Percentiles rank a stretch among this genome's conserved stretches.
These are phyloP conservation scores for Colletotrichum aenigma DNA, from an alignment of 2,329 filamentous ascomycete genomes.

Conservation along the genomic window DNA sequence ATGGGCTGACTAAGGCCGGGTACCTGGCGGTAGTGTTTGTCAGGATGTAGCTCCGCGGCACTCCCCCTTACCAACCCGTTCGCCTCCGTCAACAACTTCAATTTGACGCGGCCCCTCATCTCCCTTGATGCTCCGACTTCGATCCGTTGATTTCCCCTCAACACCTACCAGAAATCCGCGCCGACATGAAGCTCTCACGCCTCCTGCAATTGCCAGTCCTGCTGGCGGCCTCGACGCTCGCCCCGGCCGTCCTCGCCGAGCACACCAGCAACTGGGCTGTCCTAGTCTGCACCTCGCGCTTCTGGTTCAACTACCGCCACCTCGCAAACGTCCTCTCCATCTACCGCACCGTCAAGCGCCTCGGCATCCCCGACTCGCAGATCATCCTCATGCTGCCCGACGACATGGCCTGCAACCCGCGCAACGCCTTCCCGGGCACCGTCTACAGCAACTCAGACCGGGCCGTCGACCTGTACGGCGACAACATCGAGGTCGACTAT, in stretches of 20 bases:
- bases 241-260: slow-evolving; percentile 59
- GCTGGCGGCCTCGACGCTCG: slow-evolving; percentile 51
- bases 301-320: slow-evolving; percentile 99
- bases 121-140: neutral
- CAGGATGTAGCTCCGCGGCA: slow-evolving; percentile 12
- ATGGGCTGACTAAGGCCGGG: slow-evolving; percentile 5
- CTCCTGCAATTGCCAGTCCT: slow-evolving; percentile 51
- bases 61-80: slow-evolving; percentile 8
- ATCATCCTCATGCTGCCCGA: slow-evolving; percentile 99
- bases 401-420: slow-evolving; percentile 99
- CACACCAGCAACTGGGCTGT: slow-evolving; percentile 99
- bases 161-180: neutral
- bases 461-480: slow-evolving; percentile 93
- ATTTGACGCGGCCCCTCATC: neutral
- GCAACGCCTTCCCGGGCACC: slow-evolving; percentile 95
- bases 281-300: slow-evolving; percentile 95
- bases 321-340: slow-evolving; percentile 96
- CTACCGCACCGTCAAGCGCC: slow-evolving; percentile 96
- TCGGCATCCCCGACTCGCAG: slow-evolving; percentile 96
- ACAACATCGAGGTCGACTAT: slow-evolving; percentile 99
- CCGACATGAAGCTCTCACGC: slow-evolving; percentile 55
- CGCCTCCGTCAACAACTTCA: neutral
- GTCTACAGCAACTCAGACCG: slow-evolving; percentile 99
- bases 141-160: neutral
- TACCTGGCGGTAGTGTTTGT: neutral